These are phyloP conservation scores for Solanum tarapatanum DNA, from an alignment of 257 asterid genomes.

Conservation along the genomic window DNA sequence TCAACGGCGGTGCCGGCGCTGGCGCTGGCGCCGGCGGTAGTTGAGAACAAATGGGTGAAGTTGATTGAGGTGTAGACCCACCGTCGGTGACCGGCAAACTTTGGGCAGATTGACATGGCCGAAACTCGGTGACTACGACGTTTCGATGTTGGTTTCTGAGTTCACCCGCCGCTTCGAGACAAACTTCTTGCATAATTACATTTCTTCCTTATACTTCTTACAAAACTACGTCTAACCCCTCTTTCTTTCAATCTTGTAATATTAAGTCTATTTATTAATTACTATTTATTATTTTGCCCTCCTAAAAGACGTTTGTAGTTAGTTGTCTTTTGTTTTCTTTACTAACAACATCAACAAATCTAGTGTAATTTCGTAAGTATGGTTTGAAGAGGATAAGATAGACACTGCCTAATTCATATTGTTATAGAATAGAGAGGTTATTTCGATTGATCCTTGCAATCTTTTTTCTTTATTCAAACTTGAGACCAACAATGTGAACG, in stretches of 20 bases:
- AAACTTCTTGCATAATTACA: neutral
- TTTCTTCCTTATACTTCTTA: neutral
- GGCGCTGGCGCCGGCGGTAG: conserved; percentile 2
- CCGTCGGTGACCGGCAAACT: neutral
- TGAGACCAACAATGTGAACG: neutral
- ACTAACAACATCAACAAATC: neutral
- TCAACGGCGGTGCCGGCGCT: neutral
- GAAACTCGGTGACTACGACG: neutral
- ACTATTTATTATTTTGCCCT: neutral
- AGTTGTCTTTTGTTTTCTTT: neutral
- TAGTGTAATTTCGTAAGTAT: neutral
- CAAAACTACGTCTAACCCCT: neutral
- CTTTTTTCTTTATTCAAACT: accelerated
- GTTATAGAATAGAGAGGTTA: accelerated
- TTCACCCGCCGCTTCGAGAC: neutral
- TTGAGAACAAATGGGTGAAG: conserved; percentile 13
- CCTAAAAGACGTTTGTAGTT: neutral
- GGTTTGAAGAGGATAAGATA: neutral
- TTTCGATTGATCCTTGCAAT: neutral
- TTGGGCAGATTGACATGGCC: neutral
- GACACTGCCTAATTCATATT: accelerated
- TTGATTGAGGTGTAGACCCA: neutral
- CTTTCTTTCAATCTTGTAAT: neutral
- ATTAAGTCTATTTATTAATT: neutral
- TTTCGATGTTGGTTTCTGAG: neutral